A percentile compares a stretch with the other conserved stretches of the same genome.
Conservation (phyloP, 306 rosid genomes). For the Cucurbita moschata region DNA sequence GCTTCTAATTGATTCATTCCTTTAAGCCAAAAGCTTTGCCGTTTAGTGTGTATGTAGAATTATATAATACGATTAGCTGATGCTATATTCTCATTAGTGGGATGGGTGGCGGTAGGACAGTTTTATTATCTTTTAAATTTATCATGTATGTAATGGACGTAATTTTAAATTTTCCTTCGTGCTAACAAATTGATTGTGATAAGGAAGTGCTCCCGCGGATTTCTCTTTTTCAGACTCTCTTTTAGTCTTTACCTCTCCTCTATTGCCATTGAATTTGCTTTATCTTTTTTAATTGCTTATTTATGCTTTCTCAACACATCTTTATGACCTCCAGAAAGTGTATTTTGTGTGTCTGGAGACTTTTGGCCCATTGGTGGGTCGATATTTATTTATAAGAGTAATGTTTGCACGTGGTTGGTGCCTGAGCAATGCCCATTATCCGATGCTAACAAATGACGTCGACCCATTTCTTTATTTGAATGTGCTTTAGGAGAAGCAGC, state of each 20-base stretch:
- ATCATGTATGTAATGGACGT: not conserved
- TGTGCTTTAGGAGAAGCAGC: slow-evolving; percentile 11
- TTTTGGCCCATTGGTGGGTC: not conserved
- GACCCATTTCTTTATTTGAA: slow-evolving; percentile 1
- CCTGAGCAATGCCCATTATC: not conserved
- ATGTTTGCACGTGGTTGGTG: slow-evolving; percentile 8
- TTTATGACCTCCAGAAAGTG: slow-evolving; percentile 21
- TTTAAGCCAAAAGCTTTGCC: not conserved
- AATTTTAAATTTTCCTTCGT: not conserved
- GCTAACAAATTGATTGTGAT: not conserved
- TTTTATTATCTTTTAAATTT: not conserved
- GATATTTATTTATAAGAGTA: slow-evolving; percentile 1
- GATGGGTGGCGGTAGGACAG: not conserved
- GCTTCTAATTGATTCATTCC: not conserved
- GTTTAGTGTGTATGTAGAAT: not conserved
- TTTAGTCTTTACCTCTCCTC: not conserved
- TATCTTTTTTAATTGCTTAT: slow-evolving; percentile 1
- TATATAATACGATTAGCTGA: not conserved
- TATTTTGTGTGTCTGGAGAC: slow-evolving; percentile 17
- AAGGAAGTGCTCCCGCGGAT: not conserved
- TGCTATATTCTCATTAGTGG: not conserved
- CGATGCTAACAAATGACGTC: not conserved
- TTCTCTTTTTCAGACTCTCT: not conserved
- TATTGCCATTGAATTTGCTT: not conserved
- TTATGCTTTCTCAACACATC: slow-evolving; percentile 8